Conservation (phyloP, 257 asterid species). For the Jasminum sambac region DNA sequence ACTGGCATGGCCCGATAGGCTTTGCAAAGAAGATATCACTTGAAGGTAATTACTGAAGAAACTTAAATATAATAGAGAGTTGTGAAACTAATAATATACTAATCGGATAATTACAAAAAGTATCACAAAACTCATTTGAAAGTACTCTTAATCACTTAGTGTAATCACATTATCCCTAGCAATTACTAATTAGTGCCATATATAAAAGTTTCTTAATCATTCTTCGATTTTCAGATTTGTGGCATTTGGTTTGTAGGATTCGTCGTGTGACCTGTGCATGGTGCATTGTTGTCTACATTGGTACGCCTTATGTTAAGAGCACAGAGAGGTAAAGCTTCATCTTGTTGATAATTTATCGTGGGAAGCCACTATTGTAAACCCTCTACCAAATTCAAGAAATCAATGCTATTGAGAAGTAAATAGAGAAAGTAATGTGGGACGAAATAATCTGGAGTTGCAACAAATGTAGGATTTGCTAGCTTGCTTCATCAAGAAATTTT, state of each 20-base stretch:
- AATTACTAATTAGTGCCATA: neutral
- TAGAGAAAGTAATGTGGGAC: neutral
- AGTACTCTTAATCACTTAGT: too few species aligned
- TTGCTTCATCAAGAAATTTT: too few species aligned
- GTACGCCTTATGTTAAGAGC: conserved; percentile 92
- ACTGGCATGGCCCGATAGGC: conserved; percentile 77
- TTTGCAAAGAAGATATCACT: conserved; percentile 74
- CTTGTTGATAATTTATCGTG: conserved; percentile 29
- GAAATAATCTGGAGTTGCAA: too few species aligned
- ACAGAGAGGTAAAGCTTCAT: conserved; percentile 62
- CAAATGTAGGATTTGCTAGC: too few species aligned
- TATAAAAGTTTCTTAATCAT: neutral
- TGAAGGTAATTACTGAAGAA: conserved; percentile 61
- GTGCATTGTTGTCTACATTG: conserved; percentile 85
- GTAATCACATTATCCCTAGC: too few species aligned
- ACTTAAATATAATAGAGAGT: too few species aligned
- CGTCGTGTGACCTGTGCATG: conserved; percentile 80
- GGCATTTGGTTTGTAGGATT: conserved; percentile 44
- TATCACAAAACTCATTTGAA: too few species aligned
- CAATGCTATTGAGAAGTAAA: conserved; percentile 35
- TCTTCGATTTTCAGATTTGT: neutral
- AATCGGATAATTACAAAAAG: too few species aligned
- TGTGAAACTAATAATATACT: too few species aligned
- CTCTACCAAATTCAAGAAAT: conserved; percentile 66
- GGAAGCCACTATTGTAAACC: conserved; percentile 36